Conservation (phyloP, 495 filamentous ascomycete genomes). For the Daldinia bambusicola region DNA sequence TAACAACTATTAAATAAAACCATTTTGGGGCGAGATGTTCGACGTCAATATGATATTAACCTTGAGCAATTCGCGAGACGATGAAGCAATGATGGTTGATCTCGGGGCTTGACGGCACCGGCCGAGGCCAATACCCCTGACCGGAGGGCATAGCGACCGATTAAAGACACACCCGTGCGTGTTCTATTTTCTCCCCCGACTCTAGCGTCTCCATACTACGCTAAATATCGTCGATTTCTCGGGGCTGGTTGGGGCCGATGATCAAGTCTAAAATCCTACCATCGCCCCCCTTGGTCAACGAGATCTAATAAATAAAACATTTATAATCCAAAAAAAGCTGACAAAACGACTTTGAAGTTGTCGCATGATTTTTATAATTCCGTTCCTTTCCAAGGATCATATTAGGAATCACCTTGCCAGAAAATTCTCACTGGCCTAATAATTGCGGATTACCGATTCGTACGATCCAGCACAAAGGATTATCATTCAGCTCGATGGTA, state of each 20-base stretch:
- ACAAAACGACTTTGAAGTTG: neutral
- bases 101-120: conserved; percentile 22
- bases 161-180: conserved; percentile 25
- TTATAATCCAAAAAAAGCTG: neutral
- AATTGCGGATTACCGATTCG: neutral
- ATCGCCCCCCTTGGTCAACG: neutral
- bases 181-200: neutral
- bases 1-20: neutral
- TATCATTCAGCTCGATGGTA: neutral
- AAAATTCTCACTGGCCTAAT: neutral
- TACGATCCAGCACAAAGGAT: neutral
- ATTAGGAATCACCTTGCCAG: neutral
- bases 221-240: neutral
- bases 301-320: neutral
- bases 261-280: neutral
- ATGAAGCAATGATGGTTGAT: conserved; percentile 27
- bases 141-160: conserved; percentile 29
- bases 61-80: conserved; percentile 6
- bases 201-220: neutral
- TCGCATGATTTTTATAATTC: neutral
- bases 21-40: neutral
- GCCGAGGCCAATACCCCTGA: neutral
- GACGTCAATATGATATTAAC: conserved; percentile 33
- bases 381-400: neutral
- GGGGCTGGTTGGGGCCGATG: conserved; percentile 22